Evolutionary conservation across 2,329 filamentous ascomycete genomes (phyloP).

Genomic region (Macrophomina tecta): DNA sequence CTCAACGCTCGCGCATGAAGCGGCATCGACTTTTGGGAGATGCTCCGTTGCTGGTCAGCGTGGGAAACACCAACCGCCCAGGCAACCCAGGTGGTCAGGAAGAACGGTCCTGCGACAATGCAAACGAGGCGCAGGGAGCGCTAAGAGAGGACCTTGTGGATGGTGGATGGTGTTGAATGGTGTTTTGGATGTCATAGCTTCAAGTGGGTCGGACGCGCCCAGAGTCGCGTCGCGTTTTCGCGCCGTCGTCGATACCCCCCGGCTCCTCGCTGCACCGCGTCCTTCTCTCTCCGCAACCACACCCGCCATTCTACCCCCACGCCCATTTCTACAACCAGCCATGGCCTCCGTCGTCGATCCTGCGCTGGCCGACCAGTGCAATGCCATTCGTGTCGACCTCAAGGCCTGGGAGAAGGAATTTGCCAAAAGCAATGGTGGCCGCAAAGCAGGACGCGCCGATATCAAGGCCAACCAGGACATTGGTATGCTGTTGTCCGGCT

Average conservation of each 20-base stretch:
- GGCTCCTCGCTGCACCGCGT: not conserved
- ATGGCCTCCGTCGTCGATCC: not conserved
- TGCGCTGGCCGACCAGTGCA: constrained; percentile 12
- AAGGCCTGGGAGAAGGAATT: constrained; percentile 78
- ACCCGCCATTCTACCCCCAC: constrained; percentile 8
- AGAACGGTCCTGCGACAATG: too few species aligned
- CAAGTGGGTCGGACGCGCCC: not conserved
- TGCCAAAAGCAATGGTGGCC: constrained; percentile 65
- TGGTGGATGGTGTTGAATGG: too few species aligned
- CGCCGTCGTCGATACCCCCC: not conserved
- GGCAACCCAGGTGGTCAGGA: too few species aligned
- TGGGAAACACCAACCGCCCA: too few species aligned
- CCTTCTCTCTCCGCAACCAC: constrained; percentile 12
- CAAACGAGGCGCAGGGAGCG: too few species aligned
- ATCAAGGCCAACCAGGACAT: constrained; percentile 77
- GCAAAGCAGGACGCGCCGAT: constrained; percentile 74
- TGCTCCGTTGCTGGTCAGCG: too few species aligned
- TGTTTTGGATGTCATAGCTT: not conserved
- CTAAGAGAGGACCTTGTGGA: too few species aligned
- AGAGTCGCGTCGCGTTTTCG: constrained; percentile 14
- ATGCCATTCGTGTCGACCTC: constrained; percentile 66
- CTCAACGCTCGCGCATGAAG: too few species aligned
- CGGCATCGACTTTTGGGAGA: too few species aligned
- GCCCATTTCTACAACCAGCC: constrained; percentile 3
- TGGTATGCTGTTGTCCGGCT: constrained; percentile 56